A percentile compares a stretch with the other conserved stretches of the same genome.
These are phyloP conservation scores for Calocybe cyanea DNA, from an alignment of 768 basidiomycete species.

Conservation along the genomic window DNA sequence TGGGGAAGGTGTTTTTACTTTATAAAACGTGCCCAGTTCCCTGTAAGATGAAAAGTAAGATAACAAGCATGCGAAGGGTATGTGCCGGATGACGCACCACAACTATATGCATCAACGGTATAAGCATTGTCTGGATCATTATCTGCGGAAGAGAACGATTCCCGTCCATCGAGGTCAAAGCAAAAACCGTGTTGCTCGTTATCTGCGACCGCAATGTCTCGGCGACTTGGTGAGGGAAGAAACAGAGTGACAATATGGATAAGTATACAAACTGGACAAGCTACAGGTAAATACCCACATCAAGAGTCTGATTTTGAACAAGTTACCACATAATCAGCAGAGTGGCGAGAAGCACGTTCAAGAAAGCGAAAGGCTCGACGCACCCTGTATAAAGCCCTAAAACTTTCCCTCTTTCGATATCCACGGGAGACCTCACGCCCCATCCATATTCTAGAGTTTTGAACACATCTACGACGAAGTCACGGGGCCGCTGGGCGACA, in stretches of 20 bases:
- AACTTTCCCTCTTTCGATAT: conserved; percentile 51
- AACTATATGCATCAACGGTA: conserved; percentile 51
- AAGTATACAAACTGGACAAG: not conserved
- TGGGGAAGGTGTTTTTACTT: conserved; percentile 57
- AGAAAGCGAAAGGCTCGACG: conserved; percentile 15
- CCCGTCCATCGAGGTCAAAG: conserved; percentile 64
- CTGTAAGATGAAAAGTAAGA: conserved; percentile 37
- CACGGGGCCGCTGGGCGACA: conserved; percentile 55
- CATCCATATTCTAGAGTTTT: conserved; percentile 57
- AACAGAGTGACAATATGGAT: not conserved
- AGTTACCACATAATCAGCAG: no score
- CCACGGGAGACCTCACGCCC: conserved; percentile 51
- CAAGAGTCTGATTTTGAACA: conserved; percentile 36
- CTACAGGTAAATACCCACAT: conserved; percentile 31
- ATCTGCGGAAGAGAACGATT: conserved; percentile 31
- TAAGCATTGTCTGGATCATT: conserved; percentile 33
- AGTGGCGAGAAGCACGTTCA: conserved; percentile 10
- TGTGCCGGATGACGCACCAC: no score
- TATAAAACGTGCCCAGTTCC: conserved; percentile 75
- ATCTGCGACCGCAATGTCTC: conserved; percentile 37
- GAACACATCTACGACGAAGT: conserved; percentile 61
- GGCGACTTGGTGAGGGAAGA: conserved; percentile 28
- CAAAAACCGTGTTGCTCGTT: conserved; percentile 38
- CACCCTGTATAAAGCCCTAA: conserved; percentile 71
- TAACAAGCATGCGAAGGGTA: no score